phyloP scores from a whole-genome alignment of 2,329 filamentous ascomycete species.

The Arthrobotrys musiformis region DNA sequence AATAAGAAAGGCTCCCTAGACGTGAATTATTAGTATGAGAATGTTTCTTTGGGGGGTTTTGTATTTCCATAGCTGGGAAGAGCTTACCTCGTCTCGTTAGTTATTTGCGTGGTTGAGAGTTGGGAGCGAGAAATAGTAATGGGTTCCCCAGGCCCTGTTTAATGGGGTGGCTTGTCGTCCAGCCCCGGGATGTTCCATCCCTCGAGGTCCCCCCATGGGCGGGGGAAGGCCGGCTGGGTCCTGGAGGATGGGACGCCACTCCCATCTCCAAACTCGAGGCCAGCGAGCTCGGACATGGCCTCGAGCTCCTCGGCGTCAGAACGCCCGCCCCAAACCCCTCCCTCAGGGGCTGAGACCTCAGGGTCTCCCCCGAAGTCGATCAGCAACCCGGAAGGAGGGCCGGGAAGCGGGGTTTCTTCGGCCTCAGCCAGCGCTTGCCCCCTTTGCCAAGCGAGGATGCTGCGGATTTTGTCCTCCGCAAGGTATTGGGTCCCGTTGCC shows the following conservation, averaged over 20 bases:
- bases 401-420: not conserved
- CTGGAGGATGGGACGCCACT: no score
- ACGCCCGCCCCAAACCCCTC: not conserved
- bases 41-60: not conserved
- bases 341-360: not conserved
- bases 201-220: slow-evolving; percentile 4
- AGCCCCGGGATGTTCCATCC: not conserved
- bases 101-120: not conserved
- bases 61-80: not conserved
- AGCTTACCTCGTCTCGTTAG: not conserved
- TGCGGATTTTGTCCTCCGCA: not conserved
- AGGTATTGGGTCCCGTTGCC: not conserved
- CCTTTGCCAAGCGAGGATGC: not conserved
- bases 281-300: not conserved
- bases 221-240: no score
- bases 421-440: not conserved
- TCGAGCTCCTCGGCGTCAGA: not conserved
- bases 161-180: not conserved
- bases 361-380: not conserved
- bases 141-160: not conserved
- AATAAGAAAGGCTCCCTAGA: not conserved
- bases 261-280: not conserved
- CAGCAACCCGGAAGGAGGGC: not conserved
- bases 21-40: not conserved
- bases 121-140: not conserved